These are phyloP conservation scores for Antitrichia curtipendula DNA, from an alignment of 225 moss, liverwort and hornwort genomes.

Conservation along the genomic window DNA sequence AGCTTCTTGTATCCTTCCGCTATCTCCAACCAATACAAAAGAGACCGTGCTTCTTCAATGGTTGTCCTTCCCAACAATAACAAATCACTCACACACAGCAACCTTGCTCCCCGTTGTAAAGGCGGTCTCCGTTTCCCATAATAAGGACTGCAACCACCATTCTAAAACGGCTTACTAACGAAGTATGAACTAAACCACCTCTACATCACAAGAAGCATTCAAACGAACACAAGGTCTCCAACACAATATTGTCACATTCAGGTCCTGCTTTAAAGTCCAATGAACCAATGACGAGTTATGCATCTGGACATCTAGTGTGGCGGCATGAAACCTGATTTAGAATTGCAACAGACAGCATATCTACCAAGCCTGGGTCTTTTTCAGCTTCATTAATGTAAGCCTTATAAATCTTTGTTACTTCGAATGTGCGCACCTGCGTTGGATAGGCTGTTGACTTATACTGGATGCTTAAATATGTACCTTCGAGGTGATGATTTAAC, in stretches of 20 bases:
- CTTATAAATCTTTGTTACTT: conserved; percentile 1
- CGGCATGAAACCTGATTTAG: conserved; percentile 7
- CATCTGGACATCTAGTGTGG: background rate
- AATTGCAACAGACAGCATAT: background rate
- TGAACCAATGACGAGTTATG: background rate
- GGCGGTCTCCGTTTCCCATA: conserved; percentile 79
- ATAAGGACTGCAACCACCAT: conserved; percentile 73
- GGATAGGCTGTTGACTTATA: background rate
- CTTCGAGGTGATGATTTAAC: background rate
- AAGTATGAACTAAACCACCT: background rate
- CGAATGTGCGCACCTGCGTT: conserved; percentile 9
- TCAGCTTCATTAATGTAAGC: conserved; percentile 8
- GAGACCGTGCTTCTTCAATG: conserved; percentile 82
- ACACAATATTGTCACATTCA: background rate
- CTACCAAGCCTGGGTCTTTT: conserved; percentile 13
- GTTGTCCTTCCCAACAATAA: conserved; percentile 88
- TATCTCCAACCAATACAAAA: conserved; percentile 70
- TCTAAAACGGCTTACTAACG: background rate
- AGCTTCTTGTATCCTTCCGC: conserved; percentile 72
- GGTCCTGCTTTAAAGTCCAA: background rate
- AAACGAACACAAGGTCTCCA: background rate
- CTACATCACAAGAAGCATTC: background rate
- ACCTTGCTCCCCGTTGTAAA: conserved; percentile 71
- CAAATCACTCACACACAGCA: conserved; percentile 89
- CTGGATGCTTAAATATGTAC: background rate